phyloP scores from a whole-genome alignment of 1,139 yeast species.

The Yamadazyma diospyri region DNA sequence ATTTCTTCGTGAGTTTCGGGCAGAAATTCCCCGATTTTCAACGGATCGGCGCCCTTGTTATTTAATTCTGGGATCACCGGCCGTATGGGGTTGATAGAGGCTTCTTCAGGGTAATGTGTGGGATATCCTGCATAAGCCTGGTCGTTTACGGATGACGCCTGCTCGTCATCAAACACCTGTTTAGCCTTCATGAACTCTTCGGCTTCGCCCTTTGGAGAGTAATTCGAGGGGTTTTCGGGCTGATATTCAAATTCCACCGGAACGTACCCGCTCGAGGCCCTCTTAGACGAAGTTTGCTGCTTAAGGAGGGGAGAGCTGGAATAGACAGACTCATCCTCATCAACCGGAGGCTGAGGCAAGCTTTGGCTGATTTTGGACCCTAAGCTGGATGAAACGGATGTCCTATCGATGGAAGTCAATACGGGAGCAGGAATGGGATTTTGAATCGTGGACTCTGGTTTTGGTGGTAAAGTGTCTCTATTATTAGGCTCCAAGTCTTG shows the following conservation, averaged over 20 bases:
- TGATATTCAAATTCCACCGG: conserved; percentile 6
- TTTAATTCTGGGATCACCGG: background rate
- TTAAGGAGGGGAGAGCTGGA: conserved; percentile 5
- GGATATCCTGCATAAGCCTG: conserved; percentile 7
- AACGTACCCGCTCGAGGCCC: conserved; percentile 6
- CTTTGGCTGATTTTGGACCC: conserved; percentile 11
- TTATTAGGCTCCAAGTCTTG: background rate
- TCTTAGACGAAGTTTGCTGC: conserved; percentile 1
- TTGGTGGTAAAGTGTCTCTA: background rate
- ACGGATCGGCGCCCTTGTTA: background rate
- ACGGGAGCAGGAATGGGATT: conserved; percentile 1
- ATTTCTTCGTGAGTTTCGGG: conserved; percentile 4
- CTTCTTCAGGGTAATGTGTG: conserved; percentile 7
- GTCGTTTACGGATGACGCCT: conserved; percentile 12
- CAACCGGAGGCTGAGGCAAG: conserved; percentile 15
- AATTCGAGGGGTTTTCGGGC: conserved; percentile 4
- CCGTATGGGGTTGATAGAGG: conserved; percentile 1
- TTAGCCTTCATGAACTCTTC: conserved; percentile 8
- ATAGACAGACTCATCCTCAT: conserved; percentile 13
- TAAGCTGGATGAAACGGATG: background rate
- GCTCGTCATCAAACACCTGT: conserved; percentile 16
- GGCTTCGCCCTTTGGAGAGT: conserved; percentile 8
- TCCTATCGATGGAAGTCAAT: background rate
- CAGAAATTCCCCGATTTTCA: too few species aligned
- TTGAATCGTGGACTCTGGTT: background rate